Base-by-base conservation (phyloP, 352 stramenopile species). In the Poterioochromonas sp. region DNA sequence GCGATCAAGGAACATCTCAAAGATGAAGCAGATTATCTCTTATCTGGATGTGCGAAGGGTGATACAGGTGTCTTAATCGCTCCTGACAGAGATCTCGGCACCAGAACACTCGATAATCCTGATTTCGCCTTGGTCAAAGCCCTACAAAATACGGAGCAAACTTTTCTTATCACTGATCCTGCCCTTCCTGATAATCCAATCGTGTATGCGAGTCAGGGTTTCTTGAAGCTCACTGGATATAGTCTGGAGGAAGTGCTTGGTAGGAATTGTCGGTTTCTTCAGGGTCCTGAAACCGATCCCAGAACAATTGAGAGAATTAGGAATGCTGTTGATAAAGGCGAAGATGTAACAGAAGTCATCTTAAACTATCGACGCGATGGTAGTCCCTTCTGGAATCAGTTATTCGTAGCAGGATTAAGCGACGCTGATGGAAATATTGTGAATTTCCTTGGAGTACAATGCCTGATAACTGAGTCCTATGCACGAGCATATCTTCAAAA, bases 391-490 rank as follows among this genome's bases (percentile, higher is more conserved):
- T 90, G 83, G 83, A 90, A 90, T 80, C 84, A 89, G 64, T 88
- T 90, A 81, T 89, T 89, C 73, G 82, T 89, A 65, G 85, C 85
- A 34, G 83, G 85, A 5, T 79, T 90, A n/a, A 73, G 86, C 18
- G 85, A 90, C 83, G 82, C 79, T 20, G 53, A 82, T 32, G 84
- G 85, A n/a, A 80, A 84, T 65, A 80, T 91, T 47, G 87, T 87
- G 54, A 91, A 91, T 79, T 90, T 87, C 83, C 84, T 91, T 0
- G 87, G 87, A 44, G 87, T 92, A 35, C 88, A 92, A 79, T 91
- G 86, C 76, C 86, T 89, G 79, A 83, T 87, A n/a, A 80, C 12
- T n/a, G 76, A 82, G 39, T 22, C 32, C 18, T 76, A 78, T 35
- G 64, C 76, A 47, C 8, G 60, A 43, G 60, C 11, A 18, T 69